Evolutionary conservation across 495 filamentous ascomycete genomes (phyloP).

Genomic region (Zalerion maritima): DNA sequence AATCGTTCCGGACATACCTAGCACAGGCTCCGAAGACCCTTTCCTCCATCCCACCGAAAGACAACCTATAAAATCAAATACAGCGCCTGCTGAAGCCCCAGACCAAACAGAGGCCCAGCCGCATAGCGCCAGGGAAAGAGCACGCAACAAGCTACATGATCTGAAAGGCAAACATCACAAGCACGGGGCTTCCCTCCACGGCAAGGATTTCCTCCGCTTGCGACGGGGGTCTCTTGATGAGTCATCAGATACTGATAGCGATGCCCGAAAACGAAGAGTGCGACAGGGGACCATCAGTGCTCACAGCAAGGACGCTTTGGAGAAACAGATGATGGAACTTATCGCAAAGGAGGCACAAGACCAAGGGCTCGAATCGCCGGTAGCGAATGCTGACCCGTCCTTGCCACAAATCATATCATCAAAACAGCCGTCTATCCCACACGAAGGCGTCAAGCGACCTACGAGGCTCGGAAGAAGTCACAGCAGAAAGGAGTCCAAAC

Average conservation of each 20-base stretch:
- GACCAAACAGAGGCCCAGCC: conserved; percentile 10
- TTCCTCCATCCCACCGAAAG: conserved; percentile 11
- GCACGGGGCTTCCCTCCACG: conserved; percentile 21
- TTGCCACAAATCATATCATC: too few relatives aligned
- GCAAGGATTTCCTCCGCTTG: conserved; percentile 24
- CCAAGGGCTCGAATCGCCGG: conserved; percentile 13
- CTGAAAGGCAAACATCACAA: conserved; percentile 33
- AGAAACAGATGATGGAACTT: conserved; percentile 55
- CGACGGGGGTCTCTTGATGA: conserved; percentile 28
- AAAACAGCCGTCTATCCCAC: too few relatives aligned
- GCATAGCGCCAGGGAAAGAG: conserved; percentile 24
- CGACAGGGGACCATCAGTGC: conserved; percentile 23
- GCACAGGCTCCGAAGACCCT: conserved; percentile 7
- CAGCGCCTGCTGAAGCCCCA: background rate
- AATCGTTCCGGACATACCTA: conserved; percentile 4
- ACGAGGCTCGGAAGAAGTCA: too few relatives aligned
- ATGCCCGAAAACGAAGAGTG: conserved; percentile 20
- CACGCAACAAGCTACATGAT: conserved; percentile 34
- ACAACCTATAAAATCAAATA: conserved; percentile 8
- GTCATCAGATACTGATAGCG: conserved; percentile 31
- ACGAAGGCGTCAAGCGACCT: too few relatives aligned
- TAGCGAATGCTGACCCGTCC: too few relatives aligned
- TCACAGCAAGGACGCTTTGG: conserved; percentile 39
- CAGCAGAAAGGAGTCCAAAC: conserved; percentile 17
- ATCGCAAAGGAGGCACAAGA: conserved; percentile 36